These are phyloP conservation scores for Combretum micranthum DNA, from an alignment of 345 rosid genomes.

Conservation along the genomic window DNA sequence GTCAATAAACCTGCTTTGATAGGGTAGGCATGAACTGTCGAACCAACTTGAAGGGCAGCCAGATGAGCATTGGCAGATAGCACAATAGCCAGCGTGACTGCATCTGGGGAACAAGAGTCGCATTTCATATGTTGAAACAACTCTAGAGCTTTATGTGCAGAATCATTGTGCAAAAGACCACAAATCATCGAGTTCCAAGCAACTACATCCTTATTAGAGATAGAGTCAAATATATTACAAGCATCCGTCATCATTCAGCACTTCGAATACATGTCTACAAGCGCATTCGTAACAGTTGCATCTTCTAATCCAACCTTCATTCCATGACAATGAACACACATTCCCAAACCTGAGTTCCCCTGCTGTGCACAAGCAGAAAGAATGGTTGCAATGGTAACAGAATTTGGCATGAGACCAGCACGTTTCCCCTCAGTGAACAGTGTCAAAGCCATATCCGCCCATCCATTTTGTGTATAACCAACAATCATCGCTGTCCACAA, in stretches of 20 bases:
- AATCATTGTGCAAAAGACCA: slow-evolving; percentile 67
- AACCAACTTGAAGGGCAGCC: slow-evolving; percentile 44
- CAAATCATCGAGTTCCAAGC: slow-evolving; percentile 89
- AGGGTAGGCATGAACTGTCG: slow-evolving; percentile 62
- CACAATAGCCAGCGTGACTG: slow-evolving; percentile 62
- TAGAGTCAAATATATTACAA: slow-evolving; percentile 44
- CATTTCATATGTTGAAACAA: slow-evolving; percentile 53
- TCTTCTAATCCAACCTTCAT: slow-evolving; percentile 57
- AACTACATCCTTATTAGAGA: slow-evolving; percentile 41
- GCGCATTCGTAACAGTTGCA: slow-evolving; percentile 58
- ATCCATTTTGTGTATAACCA: slow-evolving; percentile 63
- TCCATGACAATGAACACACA: slow-evolving; percentile 49
- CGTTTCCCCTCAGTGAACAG: slow-evolving; percentile 51
- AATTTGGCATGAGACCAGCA: slow-evolving; percentile 47
- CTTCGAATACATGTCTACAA: slow-evolving; percentile 89
- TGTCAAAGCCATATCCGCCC: slow-evolving; percentile 41
- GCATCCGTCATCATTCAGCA: slow-evolving; percentile 51
- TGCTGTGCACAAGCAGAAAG: slow-evolving; percentile 62
- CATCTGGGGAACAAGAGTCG: slow-evolving; percentile 55
- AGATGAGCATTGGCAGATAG: slow-evolving; percentile 69
- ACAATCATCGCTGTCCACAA: slow-evolving; percentile 92
- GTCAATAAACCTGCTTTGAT: slow-evolving; percentile 42
- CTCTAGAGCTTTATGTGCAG: slow-evolving; percentile 39
- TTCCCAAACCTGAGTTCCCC: slow-evolving; percentile 46
- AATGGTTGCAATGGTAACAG: slow-evolving; percentile 55